phyloP scores from a whole-genome alignment of 345 rosid species.

The Rhizophora apiculata region DNA sequence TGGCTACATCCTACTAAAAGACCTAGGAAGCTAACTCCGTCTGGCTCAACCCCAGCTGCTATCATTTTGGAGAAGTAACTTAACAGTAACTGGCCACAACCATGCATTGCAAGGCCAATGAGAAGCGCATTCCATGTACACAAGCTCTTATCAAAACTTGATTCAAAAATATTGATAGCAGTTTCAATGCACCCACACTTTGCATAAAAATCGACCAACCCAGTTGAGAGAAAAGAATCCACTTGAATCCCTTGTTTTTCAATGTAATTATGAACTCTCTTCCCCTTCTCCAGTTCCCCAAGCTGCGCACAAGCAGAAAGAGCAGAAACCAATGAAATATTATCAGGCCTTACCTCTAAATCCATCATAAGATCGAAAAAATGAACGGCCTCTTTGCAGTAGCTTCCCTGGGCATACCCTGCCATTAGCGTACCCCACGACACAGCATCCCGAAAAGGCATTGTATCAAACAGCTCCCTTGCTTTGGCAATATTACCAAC shows the following conservation, averaged over 20 bases:
- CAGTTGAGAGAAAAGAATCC: slow-evolving; percentile 65
- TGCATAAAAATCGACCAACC: slow-evolving; percentile 59
- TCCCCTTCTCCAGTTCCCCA: slow-evolving; percentile 56
- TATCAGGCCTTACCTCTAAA: slow-evolving; percentile 42
- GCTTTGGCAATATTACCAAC: slow-evolving; percentile 47
- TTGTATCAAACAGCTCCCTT: slow-evolving; percentile 44
- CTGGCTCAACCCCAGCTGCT: slow-evolving; percentile 46
- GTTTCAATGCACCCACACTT: slow-evolving; percentile 56
- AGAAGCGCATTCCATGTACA: slow-evolving; percentile 71
- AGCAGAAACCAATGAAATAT: slow-evolving; percentile 59
- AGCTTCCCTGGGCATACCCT: slow-evolving; percentile 49
- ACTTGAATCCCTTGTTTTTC: slow-evolving; percentile 29
- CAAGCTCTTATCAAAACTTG: slow-evolving; percentile 41
- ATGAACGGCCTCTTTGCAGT: slow-evolving; percentile 41
- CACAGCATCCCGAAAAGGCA: slow-evolving; percentile 59
- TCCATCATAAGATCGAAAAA: slow-evolving; percentile 49
- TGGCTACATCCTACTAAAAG: slow-evolving; percentile 75
- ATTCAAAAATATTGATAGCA: slow-evolving; percentile 44
- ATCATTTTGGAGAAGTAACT: slow-evolving; percentile 53
- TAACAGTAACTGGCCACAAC: slow-evolving; percentile 38
- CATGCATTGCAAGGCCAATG: slow-evolving; percentile 70
- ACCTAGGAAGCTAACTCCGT: slow-evolving; percentile 55
- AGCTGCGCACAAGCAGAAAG: slow-evolving; percentile 76
- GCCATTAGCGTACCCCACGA: slow-evolving; percentile 69
- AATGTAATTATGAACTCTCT: slow-evolving; percentile 42